Base-by-base conservation (phyloP, 2,329 filamentous ascomycete species). In the Colletotrichum spaethianum region DNA sequence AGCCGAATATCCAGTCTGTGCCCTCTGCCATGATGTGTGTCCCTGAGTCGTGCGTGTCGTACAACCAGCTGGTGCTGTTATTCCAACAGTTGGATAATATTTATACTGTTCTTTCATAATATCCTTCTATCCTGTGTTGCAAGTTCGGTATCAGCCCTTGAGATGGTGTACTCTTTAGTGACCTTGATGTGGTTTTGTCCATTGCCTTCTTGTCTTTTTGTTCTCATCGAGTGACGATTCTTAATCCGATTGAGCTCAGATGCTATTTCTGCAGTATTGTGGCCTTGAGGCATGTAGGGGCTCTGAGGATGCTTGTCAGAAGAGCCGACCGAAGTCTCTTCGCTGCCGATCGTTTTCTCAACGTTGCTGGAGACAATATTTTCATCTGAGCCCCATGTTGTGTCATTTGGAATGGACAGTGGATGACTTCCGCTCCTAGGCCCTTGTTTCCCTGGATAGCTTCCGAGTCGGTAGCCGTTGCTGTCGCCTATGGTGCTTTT, bases 401-500 rank as follows among this genome's bases (percentile, higher is more conserved):
- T 68, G 50, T 68, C 68, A 5, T 42, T 36, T 11, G 56, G 68
- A 1, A 71, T 33, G 1, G 68, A 71, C 1, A 68, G 50, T 5
- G 63, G 68, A 7, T 67, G 64, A 9, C 36, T 63, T 4, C 40
- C 44, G 9, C 14, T 28, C 56, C 20, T 23, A 1, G 63, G 57
- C 1, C 48, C 40, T 11, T 57, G 52, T 42, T 63, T 71, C 0
- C 57, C 68, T 8, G 64, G 48, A 14, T 68, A 68, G 50, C 68
- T 71, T 7, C 68, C 68, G 9, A 71, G 50, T 8, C 64, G 64
- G 23, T 68, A 72, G 4, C 69, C 64, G 5, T 63, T 52, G 36
- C 64, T 72, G 4, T 68, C 57, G 0, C 57, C 64, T 4, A 68
- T 16, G 2, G n/a, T 44, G 4, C n/a, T 46, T 3, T 23, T 70